Percentiles rank a stretch among this genome's conserved stretches.
phyloP scores from a whole-genome alignment of 148 eudicot species.

The Spergularia bocconei region DNA sequence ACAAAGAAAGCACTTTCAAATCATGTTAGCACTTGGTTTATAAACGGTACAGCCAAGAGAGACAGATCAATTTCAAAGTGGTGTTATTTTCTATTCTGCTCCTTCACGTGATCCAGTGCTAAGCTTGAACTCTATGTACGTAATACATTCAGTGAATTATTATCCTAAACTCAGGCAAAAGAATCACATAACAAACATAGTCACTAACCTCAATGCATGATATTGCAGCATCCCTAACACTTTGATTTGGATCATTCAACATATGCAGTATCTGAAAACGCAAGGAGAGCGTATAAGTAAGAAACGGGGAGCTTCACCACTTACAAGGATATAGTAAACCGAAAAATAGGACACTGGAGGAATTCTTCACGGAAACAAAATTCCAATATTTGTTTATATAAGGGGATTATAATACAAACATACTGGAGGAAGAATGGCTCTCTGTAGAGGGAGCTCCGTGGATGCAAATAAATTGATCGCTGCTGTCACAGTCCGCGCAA shows the following conservation, averaged over 20 bases:
- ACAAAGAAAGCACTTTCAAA: neutral
- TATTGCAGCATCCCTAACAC: slow-evolving; percentile 90
- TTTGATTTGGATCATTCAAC: slow-evolving; percentile 89
- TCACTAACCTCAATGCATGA: slow-evolving; percentile 86
- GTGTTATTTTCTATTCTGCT: neutral
- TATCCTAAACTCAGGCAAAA: neutral
- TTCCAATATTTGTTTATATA: neutral
- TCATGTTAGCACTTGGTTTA: neutral
- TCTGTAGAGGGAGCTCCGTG: slow-evolving; percentile 92
- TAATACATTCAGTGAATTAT: neutral
- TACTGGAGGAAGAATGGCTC: slow-evolving; percentile 97
- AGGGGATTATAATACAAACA: slow-evolving; percentile 11
- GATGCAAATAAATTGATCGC: slow-evolving; percentile 90
- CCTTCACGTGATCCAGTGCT: neutral
- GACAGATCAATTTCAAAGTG: neutral
- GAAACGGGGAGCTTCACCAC: neutral
- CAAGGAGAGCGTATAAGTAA: slow-evolving; percentile 13
- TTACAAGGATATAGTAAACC: neutral
- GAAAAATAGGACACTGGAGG: neutral
- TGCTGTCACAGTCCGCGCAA: slow-evolving; percentile 90
- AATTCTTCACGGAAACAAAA: neutral
- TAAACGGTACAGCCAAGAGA: neutral
- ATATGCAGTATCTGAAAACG: slow-evolving; percentile 81
- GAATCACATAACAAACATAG: neutral
- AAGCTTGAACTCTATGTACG: neutral